Base-by-base conservation (phyloP, 305 asterid genomes). In the Striga hermonthica region DNA sequence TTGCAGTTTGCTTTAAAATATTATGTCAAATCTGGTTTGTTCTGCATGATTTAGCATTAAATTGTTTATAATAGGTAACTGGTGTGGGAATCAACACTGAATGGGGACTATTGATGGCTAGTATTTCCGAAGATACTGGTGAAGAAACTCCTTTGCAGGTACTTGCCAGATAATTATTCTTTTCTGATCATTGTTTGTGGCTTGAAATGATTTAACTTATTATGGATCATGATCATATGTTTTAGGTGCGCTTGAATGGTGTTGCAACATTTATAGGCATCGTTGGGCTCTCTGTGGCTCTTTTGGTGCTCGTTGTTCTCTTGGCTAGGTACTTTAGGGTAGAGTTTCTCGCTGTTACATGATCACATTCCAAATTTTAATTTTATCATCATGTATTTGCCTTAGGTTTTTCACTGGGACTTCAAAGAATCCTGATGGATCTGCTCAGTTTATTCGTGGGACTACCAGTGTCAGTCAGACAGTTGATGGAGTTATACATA, bases 121-220 rank as follows among this genome's bases (percentile, higher is more conserved):
- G 95, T 70, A 88, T 93, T 75, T 88, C 97, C 62, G 97, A 93
- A 80, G 99, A 93, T 78, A 90, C 69, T 10, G 97, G 97, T 72
- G 99, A 88, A 84, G 99, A 90, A 84, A 93, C 97, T 61, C 99
- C 97, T n/a, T 76, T 93, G 76, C 99, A 93, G 99, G 98, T 92
- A 77, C 50, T 13, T 62, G 37, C 35, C 16, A 36, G 58, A 16
- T 40, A 44, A 49, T n/a, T 56, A 35, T 52, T 57, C 60, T 13
- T 54, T 41, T 59, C 69, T 38, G 28, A 14, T 57, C 64, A n/a
- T 22, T 3, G 47, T 34, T 58, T 73, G 43, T 9, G 52, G 39
- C 57, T 13, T 44, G 67, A 53, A 62, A 66, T 14, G 40, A 48
- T 54, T 11, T 12, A 58, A 50, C 50, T 56, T 43, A 56, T 34